phyloP scores from a whole-genome alignment of 495 filamentous ascomycete species.

The Talaromyces thailandensis region DNA sequence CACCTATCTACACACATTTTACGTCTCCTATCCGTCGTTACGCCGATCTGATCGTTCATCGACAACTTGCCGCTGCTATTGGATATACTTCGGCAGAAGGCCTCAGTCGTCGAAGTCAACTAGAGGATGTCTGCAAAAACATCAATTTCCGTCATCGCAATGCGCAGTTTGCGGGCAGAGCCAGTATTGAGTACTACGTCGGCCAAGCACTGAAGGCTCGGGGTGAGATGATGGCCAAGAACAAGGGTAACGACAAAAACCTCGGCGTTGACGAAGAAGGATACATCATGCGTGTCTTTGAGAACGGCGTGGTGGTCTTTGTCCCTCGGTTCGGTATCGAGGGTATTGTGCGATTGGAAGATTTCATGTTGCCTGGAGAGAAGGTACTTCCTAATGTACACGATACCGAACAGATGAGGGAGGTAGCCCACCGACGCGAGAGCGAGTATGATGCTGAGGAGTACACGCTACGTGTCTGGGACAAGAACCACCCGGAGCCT shows the following conservation, averaged over 20 bases:
- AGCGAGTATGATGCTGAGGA: constrained; percentile 75
- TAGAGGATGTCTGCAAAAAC: constrained; percentile 92
- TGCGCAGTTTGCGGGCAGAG: constrained; percentile 87
- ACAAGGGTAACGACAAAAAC: constrained; percentile 23
- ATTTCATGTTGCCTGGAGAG: constrained; percentile 67
- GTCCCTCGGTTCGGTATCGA: constrained; percentile 95
- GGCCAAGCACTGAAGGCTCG: constrained; percentile 88
- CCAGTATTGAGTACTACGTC: constrained; percentile 93
- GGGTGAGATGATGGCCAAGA: constrained; percentile 40
- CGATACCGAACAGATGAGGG: constrained; percentile 28
- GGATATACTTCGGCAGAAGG: constrained; percentile 72
- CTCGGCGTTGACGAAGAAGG: constrained; percentile 67
- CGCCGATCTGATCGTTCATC: constrained; percentile 86
- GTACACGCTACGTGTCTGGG: constrained; percentile 55
- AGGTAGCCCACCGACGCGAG: constrained; percentile 40
- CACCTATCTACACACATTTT: constrained; percentile 97
- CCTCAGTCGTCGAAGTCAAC: constrained; percentile 60
- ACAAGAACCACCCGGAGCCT: constrained; percentile 38
- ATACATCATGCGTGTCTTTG: constrained; percentile 93
- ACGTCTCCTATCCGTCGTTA: constrained; percentile 95
- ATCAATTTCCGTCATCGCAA: constrained; percentile 97
- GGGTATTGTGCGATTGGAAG: constrained; percentile 73
- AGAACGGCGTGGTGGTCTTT: constrained; percentile 93
- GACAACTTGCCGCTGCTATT: constrained; percentile 91
- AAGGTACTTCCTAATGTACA: constrained; percentile 14